Evolutionary conservation across 176 grass and related monocot genomes (phyloP), one percentile per base, ranked within the genome.

Genomic region (Bonia amplexicaulis): DNA sequence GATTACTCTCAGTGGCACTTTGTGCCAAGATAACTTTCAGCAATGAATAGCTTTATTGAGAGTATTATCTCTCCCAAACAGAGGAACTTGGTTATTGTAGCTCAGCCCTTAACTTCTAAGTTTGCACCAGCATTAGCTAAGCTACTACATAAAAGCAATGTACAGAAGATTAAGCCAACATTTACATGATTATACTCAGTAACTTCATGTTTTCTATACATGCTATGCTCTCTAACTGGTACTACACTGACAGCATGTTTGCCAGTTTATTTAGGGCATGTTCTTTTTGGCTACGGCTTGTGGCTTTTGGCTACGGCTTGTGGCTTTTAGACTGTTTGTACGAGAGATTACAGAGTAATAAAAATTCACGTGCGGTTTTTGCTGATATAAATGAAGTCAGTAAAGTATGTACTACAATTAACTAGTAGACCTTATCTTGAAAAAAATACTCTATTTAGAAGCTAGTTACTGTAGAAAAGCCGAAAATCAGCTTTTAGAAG

Each of bases 111-210:
- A 60, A 61, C 58, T 6, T 61, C n/a, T n/a, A 61, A 61, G n/a
- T 61, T 26, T 26, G 58, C n/a, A 60, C 58, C 11, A 61, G 12
- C 58, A 61, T 26, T 61, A 61, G 23, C 11, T 26, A 59, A 59
- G 55, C 55, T 23, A 65, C 25, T 49, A 57, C 20, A 12, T 27
- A 69, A 54, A 81, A 40, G 13, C n/a, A 51, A 11, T 78, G 76
- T 78, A 78, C 41, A 79, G 14, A 61, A 79, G 9, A 79, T 79
- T 26, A 77, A 77, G 12, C 13, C 29, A 63, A 63, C 26, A 63
- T 31, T 61, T 63, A 26, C 61, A 63, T 63, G 60, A 63, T 63
- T 29, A 63, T 63, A 63, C 60, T 63, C 2, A 14, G 5, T 63
- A 29, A 14, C 25, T 63, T 63, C 25, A 15, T 63, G 25, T 7